These are phyloP conservation scores for Postia placenta DNA, from an alignment of 768 basidiomycete species.

Conservation along the genomic window DNA sequence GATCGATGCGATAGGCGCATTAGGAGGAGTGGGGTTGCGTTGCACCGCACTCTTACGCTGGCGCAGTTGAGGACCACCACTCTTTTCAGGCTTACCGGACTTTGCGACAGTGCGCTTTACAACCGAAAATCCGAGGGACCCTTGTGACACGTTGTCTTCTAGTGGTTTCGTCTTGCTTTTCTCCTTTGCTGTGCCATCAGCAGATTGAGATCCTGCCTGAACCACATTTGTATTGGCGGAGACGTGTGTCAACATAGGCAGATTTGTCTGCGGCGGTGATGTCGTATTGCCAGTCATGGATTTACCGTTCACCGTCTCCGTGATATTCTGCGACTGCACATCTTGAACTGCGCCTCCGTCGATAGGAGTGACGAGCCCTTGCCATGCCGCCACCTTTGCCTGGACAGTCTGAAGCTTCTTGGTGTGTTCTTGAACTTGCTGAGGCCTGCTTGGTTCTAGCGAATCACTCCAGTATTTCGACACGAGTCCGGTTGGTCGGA, in stretches of 20 bases:
- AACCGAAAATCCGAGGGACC: slow-evolving; percentile 38
- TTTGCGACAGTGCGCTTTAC: slow-evolving; percentile 26
- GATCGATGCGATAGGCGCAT: too few relatives aligned
- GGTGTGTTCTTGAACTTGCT: not conserved
- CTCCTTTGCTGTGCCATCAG: slow-evolving; percentile 3
- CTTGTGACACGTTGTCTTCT: slow-evolving; percentile 10
- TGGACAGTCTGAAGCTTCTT: slow-evolving; percentile 24
- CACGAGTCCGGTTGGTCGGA: not conserved
- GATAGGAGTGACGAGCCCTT: slow-evolving; percentile 19
- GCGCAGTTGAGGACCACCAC: too few relatives aligned
- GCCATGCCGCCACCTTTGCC: slow-evolving; percentile 32
- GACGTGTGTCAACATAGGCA: too few relatives aligned
- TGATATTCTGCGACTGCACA: slow-evolving; percentile 7
- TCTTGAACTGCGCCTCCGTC: slow-evolving; percentile 8
- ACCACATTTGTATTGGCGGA: too few relatives aligned
- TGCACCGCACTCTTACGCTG: too few relatives aligned
- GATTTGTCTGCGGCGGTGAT: too few relatives aligned
- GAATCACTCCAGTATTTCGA: slow-evolving; percentile 17
- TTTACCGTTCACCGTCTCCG: too few relatives aligned
- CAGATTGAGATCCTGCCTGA: too few relatives aligned
- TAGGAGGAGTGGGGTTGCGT: too few relatives aligned
- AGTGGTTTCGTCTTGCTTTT: slow-evolving; percentile 5
- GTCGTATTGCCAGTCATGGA: too few relatives aligned
- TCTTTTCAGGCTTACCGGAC: not conserved
- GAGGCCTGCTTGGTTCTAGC: not conserved